phyloP scores from a whole-genome alignment of 2,329 filamentous ascomycete species.

The Davidsoniella eucalypti region DNA sequence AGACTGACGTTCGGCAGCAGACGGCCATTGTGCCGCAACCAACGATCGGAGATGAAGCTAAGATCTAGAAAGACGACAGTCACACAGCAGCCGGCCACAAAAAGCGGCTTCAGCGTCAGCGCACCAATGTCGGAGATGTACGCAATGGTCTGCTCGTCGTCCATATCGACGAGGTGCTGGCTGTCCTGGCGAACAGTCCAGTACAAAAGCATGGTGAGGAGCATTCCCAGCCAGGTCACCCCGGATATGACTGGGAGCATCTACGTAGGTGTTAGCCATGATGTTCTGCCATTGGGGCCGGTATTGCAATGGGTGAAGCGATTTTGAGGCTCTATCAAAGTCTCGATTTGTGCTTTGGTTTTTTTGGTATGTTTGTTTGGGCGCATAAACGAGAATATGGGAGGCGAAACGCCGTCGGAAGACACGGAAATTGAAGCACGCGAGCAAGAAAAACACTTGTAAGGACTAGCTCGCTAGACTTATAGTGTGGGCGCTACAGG shows the following conservation, averaged over 20 bases:
- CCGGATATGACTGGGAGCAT: conserved; percentile 54
- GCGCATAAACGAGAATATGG: too few relatives aligned
- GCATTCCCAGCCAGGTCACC: conserved; percentile 46
- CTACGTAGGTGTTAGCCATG: conserved; percentile 20
- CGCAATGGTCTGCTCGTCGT: conserved; percentile 39
- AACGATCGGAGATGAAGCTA: conserved; percentile 66
- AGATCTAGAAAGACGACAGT: conserved; percentile 69
- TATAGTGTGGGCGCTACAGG: too few relatives aligned
- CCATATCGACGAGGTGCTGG: conserved; percentile 46
- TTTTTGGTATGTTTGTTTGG: neutral
- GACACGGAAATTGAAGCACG: too few relatives aligned
- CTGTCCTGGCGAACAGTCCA: conserved; percentile 43
- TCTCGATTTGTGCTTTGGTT: too few relatives aligned
- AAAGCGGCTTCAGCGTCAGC: conserved; percentile 52
- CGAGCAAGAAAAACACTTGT: too few relatives aligned
- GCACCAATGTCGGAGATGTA: conserved; percentile 57
- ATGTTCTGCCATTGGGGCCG: neutral
- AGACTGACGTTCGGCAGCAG: conserved; percentile 54
- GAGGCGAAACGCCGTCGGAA: too few relatives aligned
- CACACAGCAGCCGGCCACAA: conserved; percentile 53
- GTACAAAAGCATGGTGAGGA: conserved; percentile 53
- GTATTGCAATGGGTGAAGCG: neutral
- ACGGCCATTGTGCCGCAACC: conserved; percentile 66
- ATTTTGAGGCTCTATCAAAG: too few relatives aligned
- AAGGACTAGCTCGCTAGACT: neutral